A percentile compares a stretch with the other conserved stretches of the same genome.
Evolutionary conservation across 2,329 filamentous ascomycete species (phyloP).

Genomic region (Pseudogymnoascus sp.): DNA sequence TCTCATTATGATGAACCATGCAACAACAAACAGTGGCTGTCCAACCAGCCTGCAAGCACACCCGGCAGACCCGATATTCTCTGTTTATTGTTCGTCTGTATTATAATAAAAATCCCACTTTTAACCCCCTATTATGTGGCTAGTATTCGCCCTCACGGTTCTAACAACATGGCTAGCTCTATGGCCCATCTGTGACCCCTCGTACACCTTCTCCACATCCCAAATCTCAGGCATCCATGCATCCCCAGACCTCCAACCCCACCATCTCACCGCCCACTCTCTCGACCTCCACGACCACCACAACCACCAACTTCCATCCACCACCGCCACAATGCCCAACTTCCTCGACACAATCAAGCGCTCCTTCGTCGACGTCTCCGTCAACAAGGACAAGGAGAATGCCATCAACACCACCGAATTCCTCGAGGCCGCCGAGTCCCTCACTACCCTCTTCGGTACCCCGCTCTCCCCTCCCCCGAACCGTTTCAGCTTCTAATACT

Average conservation of each 20-base stretch:
- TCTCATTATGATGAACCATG: background rate
- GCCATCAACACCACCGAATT: slow-evolving; percentile 78
- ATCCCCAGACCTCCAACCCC: slow-evolving; percentile 3
- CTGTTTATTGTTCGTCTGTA: background rate
- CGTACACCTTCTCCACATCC: background rate
- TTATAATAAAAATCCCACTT: background rate
- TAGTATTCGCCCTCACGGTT: background rate
- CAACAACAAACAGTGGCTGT: background rate
- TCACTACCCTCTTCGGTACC: slow-evolving; percentile 79
- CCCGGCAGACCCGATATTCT: background rate
- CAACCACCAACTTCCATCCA: slow-evolving; percentile 1
- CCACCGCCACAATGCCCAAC: slow-evolving; percentile 35
- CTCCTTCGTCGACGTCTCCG: slow-evolving; percentile 75
- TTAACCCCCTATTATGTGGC: background rate
- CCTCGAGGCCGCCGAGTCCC: slow-evolving; percentile 79
- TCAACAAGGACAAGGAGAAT: slow-evolving; percentile 65
- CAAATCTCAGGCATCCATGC: slow-evolving; percentile 8
- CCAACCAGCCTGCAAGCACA: background rate
- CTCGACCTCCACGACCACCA: background rate
- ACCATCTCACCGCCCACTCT: background rate
- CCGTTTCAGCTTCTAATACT: background rate
- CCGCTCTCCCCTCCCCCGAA: background rate
- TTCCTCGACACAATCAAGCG: slow-evolving; percentile 79
- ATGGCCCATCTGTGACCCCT: background rate
- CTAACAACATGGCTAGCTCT: background rate